A percentile compares a stretch with the other conserved stretches of the same genome.
phyloP scores from a whole-genome alignment of 106 monocot genomes.

The Dendrobium officinale region DNA sequence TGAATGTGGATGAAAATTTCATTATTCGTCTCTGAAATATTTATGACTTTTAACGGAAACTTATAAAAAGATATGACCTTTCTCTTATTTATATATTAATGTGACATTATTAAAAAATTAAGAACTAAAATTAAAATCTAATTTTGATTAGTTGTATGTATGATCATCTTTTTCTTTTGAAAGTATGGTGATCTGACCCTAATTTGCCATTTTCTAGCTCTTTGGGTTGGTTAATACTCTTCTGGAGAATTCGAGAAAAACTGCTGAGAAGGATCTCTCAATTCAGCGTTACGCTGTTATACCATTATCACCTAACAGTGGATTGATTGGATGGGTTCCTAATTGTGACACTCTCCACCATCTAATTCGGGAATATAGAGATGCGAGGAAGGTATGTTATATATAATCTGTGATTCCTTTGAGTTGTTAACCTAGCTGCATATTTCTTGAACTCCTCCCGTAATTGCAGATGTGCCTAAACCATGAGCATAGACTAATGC shows the following conservation, averaged over 20 bases:
- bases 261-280: constrained; percentile 89
- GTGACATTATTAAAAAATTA: background rate
- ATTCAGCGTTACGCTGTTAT: constrained; percentile 98
- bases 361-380: constrained; percentile 90
- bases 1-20: background rate
- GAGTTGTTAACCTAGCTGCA: background rate
- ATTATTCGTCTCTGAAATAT: background rate
- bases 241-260: constrained; percentile 92
- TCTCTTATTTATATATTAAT: background rate
- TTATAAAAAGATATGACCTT: background rate
- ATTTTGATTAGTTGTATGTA: background rate
- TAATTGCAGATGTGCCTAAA: constrained; percentile 80
- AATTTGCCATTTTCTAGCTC: constrained; percentile 43
- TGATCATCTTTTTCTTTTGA: background rate
- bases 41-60: background rate
- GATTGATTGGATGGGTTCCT: constrained; percentile 98
- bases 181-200: background rate
- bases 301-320: constrained; percentile 96
- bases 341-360: constrained; percentile 95
- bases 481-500: constrained; percentile 94
- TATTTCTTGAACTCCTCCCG: background rate
- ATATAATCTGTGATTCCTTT: background rate
- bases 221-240: constrained; percentile 98
- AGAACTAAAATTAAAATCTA: background rate
- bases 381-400: constrained; percentile 77